These are phyloP conservation scores for Cyclocybe cylindracea DNA, from an alignment of 768 basidiomycete species.

Conservation along the genomic window DNA sequence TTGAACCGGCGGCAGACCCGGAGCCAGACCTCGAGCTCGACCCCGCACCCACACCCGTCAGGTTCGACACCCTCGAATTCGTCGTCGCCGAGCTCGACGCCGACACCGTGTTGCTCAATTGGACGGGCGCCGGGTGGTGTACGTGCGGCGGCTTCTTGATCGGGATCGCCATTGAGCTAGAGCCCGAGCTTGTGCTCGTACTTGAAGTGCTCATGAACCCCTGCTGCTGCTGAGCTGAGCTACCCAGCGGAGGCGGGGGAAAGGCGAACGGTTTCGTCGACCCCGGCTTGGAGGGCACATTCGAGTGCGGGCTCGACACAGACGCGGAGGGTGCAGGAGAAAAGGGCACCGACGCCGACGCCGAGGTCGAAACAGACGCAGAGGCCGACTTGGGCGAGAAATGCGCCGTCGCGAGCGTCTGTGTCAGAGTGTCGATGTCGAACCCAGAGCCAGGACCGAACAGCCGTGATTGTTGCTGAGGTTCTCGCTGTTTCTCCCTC, in stretches of 20 bases:
- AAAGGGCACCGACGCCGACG: background rate
- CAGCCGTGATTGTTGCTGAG: background rate
- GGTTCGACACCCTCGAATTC: background rate
- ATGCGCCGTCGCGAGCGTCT: background rate
- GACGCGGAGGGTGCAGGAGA: background rate
- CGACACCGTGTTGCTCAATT: background rate
- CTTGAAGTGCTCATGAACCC: background rate
- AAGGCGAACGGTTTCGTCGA: too few species aligned
- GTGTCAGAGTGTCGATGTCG: background rate
- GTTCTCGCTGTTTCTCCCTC: background rate
- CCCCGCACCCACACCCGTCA: background rate
- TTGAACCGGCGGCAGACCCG: too few species aligned
- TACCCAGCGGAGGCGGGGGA: background rate
- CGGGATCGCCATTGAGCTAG: background rate
- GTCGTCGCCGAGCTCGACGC: background rate
- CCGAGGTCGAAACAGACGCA: slow-evolving; percentile 4
- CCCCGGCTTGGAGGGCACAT: too few species aligned
- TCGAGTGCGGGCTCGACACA: background rate
- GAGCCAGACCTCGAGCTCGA: background rate
- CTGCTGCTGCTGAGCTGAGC: too few species aligned
- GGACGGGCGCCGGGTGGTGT: too few species aligned
- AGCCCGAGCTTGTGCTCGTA: background rate
- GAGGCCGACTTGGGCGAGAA: too few species aligned
- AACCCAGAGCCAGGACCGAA: background rate
- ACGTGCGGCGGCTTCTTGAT: too few species aligned